These are phyloP conservation scores for Talaromyces stipitatus DNA, from an alignment of 495 filamentous ascomycete species.

Conservation along the genomic window DNA sequence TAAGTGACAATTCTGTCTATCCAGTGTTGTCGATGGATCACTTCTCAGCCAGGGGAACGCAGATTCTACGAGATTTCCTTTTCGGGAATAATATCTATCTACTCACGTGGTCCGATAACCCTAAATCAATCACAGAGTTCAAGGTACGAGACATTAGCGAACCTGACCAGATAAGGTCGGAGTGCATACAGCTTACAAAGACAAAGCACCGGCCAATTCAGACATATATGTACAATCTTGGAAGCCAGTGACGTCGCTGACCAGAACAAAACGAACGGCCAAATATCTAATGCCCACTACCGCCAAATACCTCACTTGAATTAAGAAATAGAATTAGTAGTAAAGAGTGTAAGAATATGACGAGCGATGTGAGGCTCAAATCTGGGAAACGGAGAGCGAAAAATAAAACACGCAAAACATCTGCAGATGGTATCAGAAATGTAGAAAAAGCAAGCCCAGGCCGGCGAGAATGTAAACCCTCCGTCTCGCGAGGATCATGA, in stretches of 20 bases:
- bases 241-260: background rate
- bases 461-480: background rate
- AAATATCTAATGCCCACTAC: background rate
- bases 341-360: background rate
- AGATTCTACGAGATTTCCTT: too few relatives aligned
- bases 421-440: conserved; percentile 7
- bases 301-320: background rate
- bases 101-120: too few relatives aligned
- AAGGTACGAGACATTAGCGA: too few relatives aligned
- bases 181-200: background rate
- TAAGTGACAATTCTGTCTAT: too few relatives aligned
- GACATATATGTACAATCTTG: background rate
- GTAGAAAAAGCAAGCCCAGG: background rate
- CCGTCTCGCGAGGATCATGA: conserved; percentile 2
- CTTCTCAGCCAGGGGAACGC: too few relatives aligned
- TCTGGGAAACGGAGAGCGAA: background rate
- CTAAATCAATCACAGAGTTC: too few relatives aligned
- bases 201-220: background rate
- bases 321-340: background rate
- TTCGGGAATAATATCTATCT: too few relatives aligned
- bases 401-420: conserved; percentile 1
- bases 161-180: background rate
- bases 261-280: background rate
- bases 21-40: too few relatives aligned
- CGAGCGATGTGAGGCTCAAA: conserved; percentile 7